phyloP scores from a whole-genome alignment of 441 rosid genomes.

The Corymbia calophylla region DNA sequence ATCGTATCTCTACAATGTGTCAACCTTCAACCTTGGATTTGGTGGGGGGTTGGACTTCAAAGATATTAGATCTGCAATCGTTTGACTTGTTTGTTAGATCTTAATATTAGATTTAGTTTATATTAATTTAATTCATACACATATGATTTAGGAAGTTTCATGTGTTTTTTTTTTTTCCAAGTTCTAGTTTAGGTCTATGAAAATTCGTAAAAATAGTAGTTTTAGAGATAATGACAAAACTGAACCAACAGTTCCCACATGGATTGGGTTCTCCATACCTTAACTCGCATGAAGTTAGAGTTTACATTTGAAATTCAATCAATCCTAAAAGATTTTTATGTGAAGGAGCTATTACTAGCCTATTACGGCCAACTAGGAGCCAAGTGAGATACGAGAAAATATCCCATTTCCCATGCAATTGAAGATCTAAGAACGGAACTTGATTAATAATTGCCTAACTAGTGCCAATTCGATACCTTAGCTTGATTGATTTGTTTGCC shows the following conservation, averaged over 20 bases:
- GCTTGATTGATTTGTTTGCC: neutral
- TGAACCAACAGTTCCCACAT: neutral
- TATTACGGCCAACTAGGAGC: no score
- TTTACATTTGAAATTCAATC: neutral
- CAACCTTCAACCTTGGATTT: no score
- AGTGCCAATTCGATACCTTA: neutral
- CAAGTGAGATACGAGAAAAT: no score
- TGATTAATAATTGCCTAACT: no score
- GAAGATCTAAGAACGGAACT: no score
- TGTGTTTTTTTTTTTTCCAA: neutral
- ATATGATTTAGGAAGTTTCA: neutral
- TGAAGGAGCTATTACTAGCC: no score
- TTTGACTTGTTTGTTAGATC: neutral
- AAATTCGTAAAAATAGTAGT: neutral
- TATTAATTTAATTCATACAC: no score
- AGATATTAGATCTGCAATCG: no score
- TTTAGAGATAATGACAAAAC: neutral
- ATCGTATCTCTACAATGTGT: no score
- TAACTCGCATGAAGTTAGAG: accelerated
- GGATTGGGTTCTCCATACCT: neutral
- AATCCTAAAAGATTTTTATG: neutral
- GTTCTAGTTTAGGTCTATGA: neutral
- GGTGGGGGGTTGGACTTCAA: no score
- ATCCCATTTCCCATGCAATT: no score
- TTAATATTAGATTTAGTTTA: neutral